Evolutionary conservation across 495 filamentous ascomycete genomes (phyloP), one percentile per base, ranked within the genome.

Genomic region (Podospora appendiculata): DNA sequence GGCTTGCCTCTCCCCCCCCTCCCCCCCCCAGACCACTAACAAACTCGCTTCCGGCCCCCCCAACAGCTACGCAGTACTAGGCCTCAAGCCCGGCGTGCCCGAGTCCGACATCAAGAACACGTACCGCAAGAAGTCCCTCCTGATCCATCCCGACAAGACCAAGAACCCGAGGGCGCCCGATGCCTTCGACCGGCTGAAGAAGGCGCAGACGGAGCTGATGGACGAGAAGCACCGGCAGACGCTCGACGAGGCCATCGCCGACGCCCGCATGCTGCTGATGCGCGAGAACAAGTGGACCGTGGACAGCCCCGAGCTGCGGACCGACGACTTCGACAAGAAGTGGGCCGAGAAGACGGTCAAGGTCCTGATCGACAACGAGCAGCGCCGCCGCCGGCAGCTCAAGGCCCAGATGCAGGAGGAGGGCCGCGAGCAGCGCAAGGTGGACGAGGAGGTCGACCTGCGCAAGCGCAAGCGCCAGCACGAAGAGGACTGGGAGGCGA

Each of bases 61-160:
- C 2, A 10, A 45, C 54, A 89, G 87, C 60, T 97, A 97, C 73
- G 86, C 90, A 42, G 89, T 97, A 52, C 87, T 99, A 25, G 93
- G 94, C 69, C 85, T 99, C 51, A 90, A 95, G 69, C 93, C 93
- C 7, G 93, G 93, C 63, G 88, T 95, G 35, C 82, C 93, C 19
- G 93, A 96, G 59, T 90, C 89, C 50, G 94, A 97, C 72, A 97
- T 99, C 75, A 97, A 96, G 71, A 71, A 83, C 54, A 75, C 79
- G 65, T 99, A 96, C 45, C 89, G 93, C 71, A 90, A 86, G 60
- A 97, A 95, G 66, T 99, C 93, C 13, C 84, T 99, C 34, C 82
- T 99, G 6, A 97, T 99, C 74, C 93, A 99, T 73, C 93, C 93
- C 10, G 93, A 99, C 72, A 97, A 97, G 71, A 96, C 94, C 47